These are phyloP conservation scores for Dothideomycetes sp. DNA, from an alignment of 2,329 filamentous ascomycete species.

Conservation along the genomic window DNA sequence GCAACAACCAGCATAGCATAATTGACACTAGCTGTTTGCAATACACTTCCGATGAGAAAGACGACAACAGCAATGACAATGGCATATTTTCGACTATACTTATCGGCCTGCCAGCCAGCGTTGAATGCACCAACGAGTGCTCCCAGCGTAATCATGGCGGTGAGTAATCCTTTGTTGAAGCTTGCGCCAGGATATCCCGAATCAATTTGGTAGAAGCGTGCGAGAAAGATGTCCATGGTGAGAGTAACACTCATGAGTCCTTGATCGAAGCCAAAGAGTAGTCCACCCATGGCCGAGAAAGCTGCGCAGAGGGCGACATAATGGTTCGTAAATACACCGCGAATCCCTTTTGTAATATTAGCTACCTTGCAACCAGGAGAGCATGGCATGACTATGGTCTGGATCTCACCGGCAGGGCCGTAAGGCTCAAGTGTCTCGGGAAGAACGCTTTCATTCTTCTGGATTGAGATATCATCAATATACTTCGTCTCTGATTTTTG, in stretches of 20 bases:
- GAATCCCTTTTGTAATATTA: conserved; percentile 27
- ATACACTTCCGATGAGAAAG: conserved; percentile 42
- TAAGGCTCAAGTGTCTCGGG: conserved; percentile 20
- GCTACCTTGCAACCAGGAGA: neutral
- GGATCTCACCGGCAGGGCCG: conserved; percentile 20
- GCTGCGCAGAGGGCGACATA: conserved; percentile 45
- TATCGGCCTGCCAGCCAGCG: conserved; percentile 44
- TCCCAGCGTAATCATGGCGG: conserved; percentile 48
- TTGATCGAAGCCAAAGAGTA: conserved; percentile 8
- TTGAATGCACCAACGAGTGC: conserved; percentile 38
- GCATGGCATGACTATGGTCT: neutral
- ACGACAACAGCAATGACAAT: conserved; percentile 44
- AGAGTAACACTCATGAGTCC: conserved; percentile 34
- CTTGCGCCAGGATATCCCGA: conserved; percentile 34
- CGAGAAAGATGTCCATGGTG: conserved; percentile 45
- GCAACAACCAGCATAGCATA: conserved; percentile 45
- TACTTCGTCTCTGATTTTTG: neutral
- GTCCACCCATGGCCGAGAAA: conserved; percentile 31
- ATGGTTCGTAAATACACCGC: conserved; percentile 38
- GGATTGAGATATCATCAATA: conserved; percentile 12
- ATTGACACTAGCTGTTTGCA: conserved; percentile 43
- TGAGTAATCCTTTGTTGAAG: conserved; percentile 39
- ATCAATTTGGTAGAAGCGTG: conserved; percentile 30
- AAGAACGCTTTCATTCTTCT: conserved; percentile 14
- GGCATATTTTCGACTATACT: conserved; percentile 43